Percentiles rank a stretch among this genome's conserved stretches.
Evolutionary conservation across 208 protist species (phyloP).

Genomic region (Acanthamoeba castellanii): DNA sequence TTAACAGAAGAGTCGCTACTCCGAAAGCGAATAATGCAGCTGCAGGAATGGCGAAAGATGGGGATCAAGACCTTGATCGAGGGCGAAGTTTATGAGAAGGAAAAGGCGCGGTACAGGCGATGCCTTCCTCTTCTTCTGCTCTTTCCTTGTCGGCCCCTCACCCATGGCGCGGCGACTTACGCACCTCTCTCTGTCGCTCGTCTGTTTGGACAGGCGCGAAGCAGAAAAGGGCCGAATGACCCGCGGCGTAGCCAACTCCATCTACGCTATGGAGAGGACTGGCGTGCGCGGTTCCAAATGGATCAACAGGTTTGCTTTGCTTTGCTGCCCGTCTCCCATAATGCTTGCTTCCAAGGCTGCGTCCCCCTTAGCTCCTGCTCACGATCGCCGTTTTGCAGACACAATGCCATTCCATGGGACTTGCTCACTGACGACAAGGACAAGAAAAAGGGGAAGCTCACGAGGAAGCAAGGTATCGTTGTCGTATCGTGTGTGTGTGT

Average conservation of each 20-base stretch:
- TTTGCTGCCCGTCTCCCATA: not conserved
- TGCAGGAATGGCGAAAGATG: conserved; percentile 55
- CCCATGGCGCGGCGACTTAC: not conserved
- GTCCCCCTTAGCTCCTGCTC: not conserved
- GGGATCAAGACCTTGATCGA: conserved; percentile 35
- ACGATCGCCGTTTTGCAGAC: not conserved
- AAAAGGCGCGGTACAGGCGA: not conserved
- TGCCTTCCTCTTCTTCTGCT: not conserved
- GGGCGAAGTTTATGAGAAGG: conserved; percentile 36
- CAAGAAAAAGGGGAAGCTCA: not conserved
- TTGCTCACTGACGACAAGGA: conserved; percentile 19
- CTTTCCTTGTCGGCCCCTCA: not conserved
- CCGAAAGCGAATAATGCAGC: conserved; percentile 58
- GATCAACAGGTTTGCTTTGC: not conserved
- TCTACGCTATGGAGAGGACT: conserved; percentile 18
- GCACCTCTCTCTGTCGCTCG: not conserved
- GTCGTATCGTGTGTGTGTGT: no score
- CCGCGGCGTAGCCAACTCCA: not conserved
- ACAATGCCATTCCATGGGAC: conserved; percentile 19
- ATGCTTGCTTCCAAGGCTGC: no score
- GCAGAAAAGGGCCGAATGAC: conserved; percentile 34
- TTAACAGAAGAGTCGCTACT: conserved; percentile 12
- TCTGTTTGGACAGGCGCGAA: not conserved
- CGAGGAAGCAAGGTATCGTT: conserved; percentile 1
- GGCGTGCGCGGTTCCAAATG: conserved; percentile 26